Evolutionary conservation across 177 flowering plant genomes (phyloP).

Genomic region (Vitis hybrid): DNA sequence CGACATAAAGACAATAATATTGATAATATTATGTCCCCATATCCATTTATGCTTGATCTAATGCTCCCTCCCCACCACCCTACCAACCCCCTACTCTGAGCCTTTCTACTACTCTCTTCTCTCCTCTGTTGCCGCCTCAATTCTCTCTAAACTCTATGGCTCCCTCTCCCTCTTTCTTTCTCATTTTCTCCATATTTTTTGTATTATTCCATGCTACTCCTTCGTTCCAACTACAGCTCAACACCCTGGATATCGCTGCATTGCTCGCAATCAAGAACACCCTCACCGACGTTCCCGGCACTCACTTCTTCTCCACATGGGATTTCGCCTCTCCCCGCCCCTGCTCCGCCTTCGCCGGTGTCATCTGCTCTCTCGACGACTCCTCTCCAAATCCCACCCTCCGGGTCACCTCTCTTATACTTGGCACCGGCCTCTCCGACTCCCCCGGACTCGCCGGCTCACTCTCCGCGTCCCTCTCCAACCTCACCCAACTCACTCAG

Average conservation of each 20-base stretch:
- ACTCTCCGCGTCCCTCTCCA: conserved; percentile 39
- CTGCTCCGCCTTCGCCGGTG: conserved; percentile 56
- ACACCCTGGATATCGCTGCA: conserved; percentile 34
- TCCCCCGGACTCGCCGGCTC: conserved; percentile 63
- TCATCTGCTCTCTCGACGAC: conserved; percentile 38
- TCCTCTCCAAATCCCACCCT: neutral
- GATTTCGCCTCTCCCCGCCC: conserved; percentile 54
- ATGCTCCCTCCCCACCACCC: no score
- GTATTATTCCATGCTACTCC: neutral
- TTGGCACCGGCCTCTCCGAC: conserved; percentile 60
- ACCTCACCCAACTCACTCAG: conserved; percentile 49
- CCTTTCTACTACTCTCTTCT: no score
- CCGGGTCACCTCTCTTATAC: conserved; percentile 52
- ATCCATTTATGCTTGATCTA: no score
- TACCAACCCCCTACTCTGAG: no score
- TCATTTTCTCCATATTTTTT: no score
- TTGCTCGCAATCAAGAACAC: conserved; percentile 34
- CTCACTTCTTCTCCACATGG: conserved; percentile 69
- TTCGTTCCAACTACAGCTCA: conserved; percentile 15
- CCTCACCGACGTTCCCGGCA: conserved; percentile 42
- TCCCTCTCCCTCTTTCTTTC: conserved; percentile 4
- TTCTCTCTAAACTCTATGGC: neutral
- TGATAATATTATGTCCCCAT: no score
- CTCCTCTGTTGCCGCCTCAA: no score
- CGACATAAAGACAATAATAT: no score